Conservation (phyloP, 768 basidiomycete genomes). For the Lactarius pseudohatsudake region DNA sequence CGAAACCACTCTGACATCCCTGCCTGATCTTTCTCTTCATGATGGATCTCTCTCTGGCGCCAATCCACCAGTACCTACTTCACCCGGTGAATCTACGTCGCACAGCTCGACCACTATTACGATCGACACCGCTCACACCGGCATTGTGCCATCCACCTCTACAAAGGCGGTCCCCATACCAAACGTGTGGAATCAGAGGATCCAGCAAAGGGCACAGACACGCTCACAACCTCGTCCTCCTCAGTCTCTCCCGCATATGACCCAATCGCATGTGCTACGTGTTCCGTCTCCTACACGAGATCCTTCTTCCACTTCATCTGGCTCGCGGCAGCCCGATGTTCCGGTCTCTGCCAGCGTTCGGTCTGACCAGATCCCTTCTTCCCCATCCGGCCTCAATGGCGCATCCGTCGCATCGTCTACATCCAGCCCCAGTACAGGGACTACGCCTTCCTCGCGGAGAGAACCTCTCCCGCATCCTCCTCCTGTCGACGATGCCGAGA, state of each 20-base stretch:
- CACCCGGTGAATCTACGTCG: conserved; percentile 12
- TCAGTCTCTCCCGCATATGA: conserved; percentile 20
- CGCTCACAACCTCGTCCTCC: conserved; percentile 32
- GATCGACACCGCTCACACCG: conserved; percentile 17
- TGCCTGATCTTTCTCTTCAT: conserved; percentile 15
- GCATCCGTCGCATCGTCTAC: conserved; percentile 12
- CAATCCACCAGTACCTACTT: conserved; percentile 4
- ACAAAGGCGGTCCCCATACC: conserved; percentile 31
- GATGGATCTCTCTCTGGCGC: conserved; percentile 13
- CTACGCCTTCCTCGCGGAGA: conserved; percentile 49
- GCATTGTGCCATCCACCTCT: conserved; percentile 13
- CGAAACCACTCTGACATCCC: conserved; percentile 14
- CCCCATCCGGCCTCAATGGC: conserved; percentile 15
- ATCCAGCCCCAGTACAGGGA: conserved; percentile 30
- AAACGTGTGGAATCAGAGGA: conserved; percentile 48
- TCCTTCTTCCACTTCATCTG: neutral
- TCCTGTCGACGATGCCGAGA: conserved; percentile 38
- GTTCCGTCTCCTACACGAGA: conserved; percentile 12
- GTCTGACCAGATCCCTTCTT: conserved; percentile 15
- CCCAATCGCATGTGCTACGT: conserved; percentile 13
- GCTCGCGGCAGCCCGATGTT: conserved; percentile 15
- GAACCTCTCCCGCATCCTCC: conserved; percentile 38
- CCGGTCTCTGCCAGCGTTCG: neutral
- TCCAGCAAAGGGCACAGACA: conserved; percentile 40
- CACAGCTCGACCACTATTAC: conserved; percentile 5